Base-by-base conservation (phyloP, 495 filamentous ascomycete species). In the Penicillium bovifimosum region DNA sequence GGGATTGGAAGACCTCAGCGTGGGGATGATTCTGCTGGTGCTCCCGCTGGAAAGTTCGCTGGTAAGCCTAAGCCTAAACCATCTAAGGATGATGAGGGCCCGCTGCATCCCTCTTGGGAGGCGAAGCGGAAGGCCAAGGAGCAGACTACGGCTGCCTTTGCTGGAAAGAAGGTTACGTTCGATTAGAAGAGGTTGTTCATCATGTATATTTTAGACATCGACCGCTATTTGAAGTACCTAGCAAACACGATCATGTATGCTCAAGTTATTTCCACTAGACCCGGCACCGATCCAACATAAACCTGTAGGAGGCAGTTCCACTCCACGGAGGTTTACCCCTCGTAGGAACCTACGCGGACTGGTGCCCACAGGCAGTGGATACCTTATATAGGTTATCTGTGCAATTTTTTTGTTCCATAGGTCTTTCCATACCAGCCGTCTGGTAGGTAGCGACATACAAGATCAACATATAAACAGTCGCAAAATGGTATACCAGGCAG, bases 81-180 rank as follows among this genome's bases (percentile, higher is more conserved):
- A 41, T 61, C 71, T 0, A 73, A 72, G 60, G 81, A 77, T 59
- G 81, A 77, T 59, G 72, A 79, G 58, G 87, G 86, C 64, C 75
- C 84, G 6, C 65, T 97, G 59, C 93, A 98, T 81, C 93, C 93
- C 9, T 91, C 86, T 47, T 98, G 93, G 93, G 86, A 89, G 69
- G 93, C 93, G 6, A 88, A 85, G 38, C 87, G 83, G 75, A 85
- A 85, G 71, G 86, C 83, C 13, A 96, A 97, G 70, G 88, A 91
- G 70, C 64, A 76, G 63, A 63, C 76, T 59, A 63, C 80, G 18
- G 80, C 81, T 33, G 73, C 78, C 8, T 96, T 93, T 58, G 68
- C 86, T 64, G 95, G 93, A 38, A 93, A 86, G 79, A 97, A 96
- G 76, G 83, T 96, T 44, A 80, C 81, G 0, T 98, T 98, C 74